phyloP scores from a whole-genome alignment of 768 basidiomycete genomes.

The Rhodotorula paludigena region DNA sequence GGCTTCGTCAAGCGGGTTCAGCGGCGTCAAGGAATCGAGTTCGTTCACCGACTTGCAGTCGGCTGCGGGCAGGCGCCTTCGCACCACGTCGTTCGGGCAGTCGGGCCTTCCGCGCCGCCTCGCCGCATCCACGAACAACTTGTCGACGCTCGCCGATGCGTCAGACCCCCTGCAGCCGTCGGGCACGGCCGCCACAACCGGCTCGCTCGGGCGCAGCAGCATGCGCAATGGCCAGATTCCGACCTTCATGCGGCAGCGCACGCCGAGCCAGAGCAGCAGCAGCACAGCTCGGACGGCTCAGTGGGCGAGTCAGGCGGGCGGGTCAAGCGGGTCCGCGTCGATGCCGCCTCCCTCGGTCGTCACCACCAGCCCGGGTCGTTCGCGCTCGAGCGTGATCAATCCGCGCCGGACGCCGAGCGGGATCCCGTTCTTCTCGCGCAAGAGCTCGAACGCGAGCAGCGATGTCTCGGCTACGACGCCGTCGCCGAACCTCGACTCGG shows the following conservation, averaged over 20 bases:
- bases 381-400: conserved; percentile 32
- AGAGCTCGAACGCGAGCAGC: conserved; percentile 64
- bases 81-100: conserved; percentile 11
- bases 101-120: conserved; percentile 17
- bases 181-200: conserved; percentile 16
- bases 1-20: neutral
- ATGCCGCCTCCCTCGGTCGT: conserved; percentile 24
- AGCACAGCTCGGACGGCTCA: conserved; percentile 41
- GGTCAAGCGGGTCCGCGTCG: neutral
- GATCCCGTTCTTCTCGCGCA: conserved; percentile 89
- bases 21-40: conserved; percentile 32
- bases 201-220: conserved; percentile 29
- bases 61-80: conserved; percentile 8
- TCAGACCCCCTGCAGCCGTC: neutral
- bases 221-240: conserved; percentile 50
- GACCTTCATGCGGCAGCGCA: conserved; percentile 54
- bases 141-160: conserved; percentile 17
- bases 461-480: conserved; percentile 51
- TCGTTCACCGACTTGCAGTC: conserved; percentile 31
- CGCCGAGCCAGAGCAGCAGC: conserved; percentile 31
- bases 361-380: conserved; percentile 31
- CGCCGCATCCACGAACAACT: conserved; percentile 36
- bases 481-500: conserved; percentile 52
- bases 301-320: conserved; percentile 42
- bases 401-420: conserved; percentile 85